A percentile compares a stretch with the other conserved stretches of the same genome.
These are phyloP conservation scores for Gossypium bickii DNA, from an alignment of 345 rosid species.

Conservation along the genomic window DNA sequence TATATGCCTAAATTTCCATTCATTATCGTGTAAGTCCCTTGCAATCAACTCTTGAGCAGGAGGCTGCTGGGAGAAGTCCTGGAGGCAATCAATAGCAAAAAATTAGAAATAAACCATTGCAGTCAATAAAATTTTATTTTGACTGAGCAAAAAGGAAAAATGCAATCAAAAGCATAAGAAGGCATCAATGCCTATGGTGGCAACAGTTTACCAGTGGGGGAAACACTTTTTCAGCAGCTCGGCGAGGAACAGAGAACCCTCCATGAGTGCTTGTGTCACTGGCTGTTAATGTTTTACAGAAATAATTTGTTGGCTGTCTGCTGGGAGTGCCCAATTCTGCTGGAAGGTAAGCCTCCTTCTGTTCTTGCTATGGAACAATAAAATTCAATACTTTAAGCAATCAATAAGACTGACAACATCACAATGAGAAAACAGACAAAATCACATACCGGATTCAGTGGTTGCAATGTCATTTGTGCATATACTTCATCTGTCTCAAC, in stretches of 20 bases:
- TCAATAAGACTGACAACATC: not conserved
- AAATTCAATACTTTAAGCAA: not conserved
- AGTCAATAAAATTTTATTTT: too few relatives aligned
- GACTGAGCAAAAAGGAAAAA: too few relatives aligned
- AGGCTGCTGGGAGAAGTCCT: constrained; percentile 96
- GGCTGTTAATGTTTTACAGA: constrained; percentile 95
- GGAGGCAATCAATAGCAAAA: constrained; percentile 23
- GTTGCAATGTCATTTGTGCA: constrained; percentile 98
- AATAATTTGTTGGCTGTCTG: constrained; percentile 96
- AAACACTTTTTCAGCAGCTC: constrained; percentile 99
- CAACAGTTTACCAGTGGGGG: constrained; percentile 73
- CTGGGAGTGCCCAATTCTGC: constrained; percentile 85
- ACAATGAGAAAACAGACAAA: constrained; percentile 12
- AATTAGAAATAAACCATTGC: constrained; percentile 10
- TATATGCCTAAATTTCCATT: constrained; percentile 99
- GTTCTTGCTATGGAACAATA: constrained; percentile 73
- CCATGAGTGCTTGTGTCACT: constrained; percentile 99
- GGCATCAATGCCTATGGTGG: not conserved
- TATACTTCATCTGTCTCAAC: constrained; percentile 96
- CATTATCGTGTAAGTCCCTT: constrained; percentile 93
- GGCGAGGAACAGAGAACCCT: constrained; percentile 97
- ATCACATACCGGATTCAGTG: constrained; percentile 68
- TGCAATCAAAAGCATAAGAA: not conserved
- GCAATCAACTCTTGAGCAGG: constrained; percentile 97
- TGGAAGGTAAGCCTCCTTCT: constrained; percentile 85